Base-by-base conservation (phyloP, 2,329 filamentous ascomycete genomes). In the Boeremia exigua region DNA sequence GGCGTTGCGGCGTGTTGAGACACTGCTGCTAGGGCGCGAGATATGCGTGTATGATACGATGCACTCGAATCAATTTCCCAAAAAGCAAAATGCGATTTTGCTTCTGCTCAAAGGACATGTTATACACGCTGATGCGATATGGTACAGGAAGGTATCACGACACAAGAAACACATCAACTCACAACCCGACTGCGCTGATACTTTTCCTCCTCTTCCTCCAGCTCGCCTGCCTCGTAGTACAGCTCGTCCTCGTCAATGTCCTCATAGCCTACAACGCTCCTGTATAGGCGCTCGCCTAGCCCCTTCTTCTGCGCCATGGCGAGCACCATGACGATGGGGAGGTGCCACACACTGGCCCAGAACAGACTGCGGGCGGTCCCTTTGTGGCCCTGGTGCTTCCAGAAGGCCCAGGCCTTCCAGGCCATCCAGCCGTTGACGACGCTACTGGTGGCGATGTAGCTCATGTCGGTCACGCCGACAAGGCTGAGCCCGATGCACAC, bases 261-360 rank as follows among this genome's bases (percentile, higher is more conserved):
- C 1, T 62, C 47, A 37, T 69, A 73, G 6, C 73, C 73, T 39
- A 75, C 67, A 4, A 75, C 27, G 37, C 66, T 68, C 36, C 68
- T 59, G 33, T 67, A 75, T 5, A 75, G 39, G 15, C 72, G 62
- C 52, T 75, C 71, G 6, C 62, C 67, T n/a, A 75, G 48, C 2
- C 93, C 94, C 79, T 92, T 96, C 84, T 99, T 99, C 77, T 96
- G 91, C 51, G 90, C 85, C 76, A 98, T 88, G 2, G 92, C 94
- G 58, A 97, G 80, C 42, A 97, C 92, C 82, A 99, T 86, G 37
- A 98, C 84, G 25, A 89, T 89, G 0, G 95, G 95, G 43, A 99
- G 76, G 78, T 97, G 93, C 95, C 94, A 98, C 9, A 99, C 92
- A 74, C 92, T 96, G 1, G 95, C 93, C 95, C 95, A 99, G 76